Evolutionary conservation across 2,329 filamentous ascomycete species (phyloP).

Genomic region (Penicillium sp.): DNA sequence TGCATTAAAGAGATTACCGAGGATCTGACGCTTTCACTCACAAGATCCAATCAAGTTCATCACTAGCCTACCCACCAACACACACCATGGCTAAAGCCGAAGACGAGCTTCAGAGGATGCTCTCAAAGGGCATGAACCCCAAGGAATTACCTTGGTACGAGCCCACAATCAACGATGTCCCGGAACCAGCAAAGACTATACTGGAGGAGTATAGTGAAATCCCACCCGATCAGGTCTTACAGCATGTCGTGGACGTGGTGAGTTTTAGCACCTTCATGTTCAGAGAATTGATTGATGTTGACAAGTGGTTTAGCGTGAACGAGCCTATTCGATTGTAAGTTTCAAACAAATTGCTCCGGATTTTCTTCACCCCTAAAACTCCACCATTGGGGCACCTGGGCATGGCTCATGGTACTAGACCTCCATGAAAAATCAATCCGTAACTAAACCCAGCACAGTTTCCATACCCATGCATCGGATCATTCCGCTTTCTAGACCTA

Average conservation of each 20-base stretch:
- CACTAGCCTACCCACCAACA: background rate
- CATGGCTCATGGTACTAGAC: too few relatives aligned
- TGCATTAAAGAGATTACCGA: background rate
- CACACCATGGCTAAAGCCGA: conserved; percentile 20
- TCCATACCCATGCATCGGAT: conserved; percentile 30
- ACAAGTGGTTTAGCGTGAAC: conserved; percentile 18
- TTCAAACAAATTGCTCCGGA: too few relatives aligned
- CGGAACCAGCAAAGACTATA: conserved; percentile 22
- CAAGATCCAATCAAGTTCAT: background rate
- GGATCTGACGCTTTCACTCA: too few relatives aligned
- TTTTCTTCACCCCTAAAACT: too few relatives aligned
- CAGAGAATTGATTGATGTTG: background rate
- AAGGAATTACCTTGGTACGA: conserved; percentile 24
- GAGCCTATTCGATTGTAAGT: conserved; percentile 24
- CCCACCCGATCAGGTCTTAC: conserved; percentile 12
- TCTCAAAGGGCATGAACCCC: conserved; percentile 14
- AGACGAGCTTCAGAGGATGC: conserved; percentile 13
- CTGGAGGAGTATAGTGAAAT: conserved; percentile 25
- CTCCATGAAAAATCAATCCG: too few relatives aligned
- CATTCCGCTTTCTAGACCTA: conserved; percentile 27
- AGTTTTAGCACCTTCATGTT: background rate
- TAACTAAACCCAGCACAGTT: conserved; percentile 16
- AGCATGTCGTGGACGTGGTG: conserved; percentile 25
- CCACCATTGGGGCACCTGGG: too few relatives aligned
- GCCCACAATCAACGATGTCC: conserved; percentile 11